Evolutionary conservation across 371 early-diverging fungal genomes (phyloP).

Genomic region (Apophysomyces trapeziformis): DNA sequence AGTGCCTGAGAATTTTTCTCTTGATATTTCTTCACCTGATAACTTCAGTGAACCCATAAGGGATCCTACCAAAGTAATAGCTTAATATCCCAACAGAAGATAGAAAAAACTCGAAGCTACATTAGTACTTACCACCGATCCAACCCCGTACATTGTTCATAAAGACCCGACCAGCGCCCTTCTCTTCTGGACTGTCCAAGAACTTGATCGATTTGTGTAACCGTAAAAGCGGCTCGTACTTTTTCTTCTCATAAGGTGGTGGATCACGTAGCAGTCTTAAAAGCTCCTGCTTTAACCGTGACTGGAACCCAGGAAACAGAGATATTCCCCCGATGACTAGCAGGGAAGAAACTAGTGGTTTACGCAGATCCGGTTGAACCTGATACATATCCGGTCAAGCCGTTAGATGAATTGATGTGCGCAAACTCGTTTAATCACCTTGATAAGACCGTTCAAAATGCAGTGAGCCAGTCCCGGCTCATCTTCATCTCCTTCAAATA

Average conservation of each 20-base stretch:
- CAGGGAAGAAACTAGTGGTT: slow-evolving; percentile 65
- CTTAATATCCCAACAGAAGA: background rate
- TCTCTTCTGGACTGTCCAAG: slow-evolving; percentile 42
- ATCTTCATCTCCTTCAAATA: slow-evolving; percentile 85
- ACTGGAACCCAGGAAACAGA: slow-evolving; percentile 75
- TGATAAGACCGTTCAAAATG: slow-evolving; percentile 65
- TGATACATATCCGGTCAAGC: slow-evolving; percentile 13
- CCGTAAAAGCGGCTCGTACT: slow-evolving; percentile 32
- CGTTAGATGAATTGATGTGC: background rate
- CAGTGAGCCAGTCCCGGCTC: slow-evolving; percentile 63
- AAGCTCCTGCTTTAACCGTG: slow-evolving; percentile 69
- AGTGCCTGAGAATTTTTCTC: slow-evolving; percentile 64
- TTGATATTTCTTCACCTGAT: slow-evolving; percentile 64
- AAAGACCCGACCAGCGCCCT: slow-evolving; percentile 63
- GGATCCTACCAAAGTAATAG: slow-evolving; percentile 50
- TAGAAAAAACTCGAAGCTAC: background rate
- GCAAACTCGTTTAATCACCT: slow-evolving; percentile 30
- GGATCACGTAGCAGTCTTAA: slow-evolving; percentile 51
- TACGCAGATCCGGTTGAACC: slow-evolving; percentile 76
- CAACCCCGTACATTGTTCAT: slow-evolving; percentile 72
- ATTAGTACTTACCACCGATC: slow-evolving; percentile 69
- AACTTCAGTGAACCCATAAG: slow-evolving; percentile 74
- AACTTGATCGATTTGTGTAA: slow-evolving; percentile 40
- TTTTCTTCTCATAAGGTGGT: slow-evolving; percentile 42
- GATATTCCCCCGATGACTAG: slow-evolving; percentile 83